phyloP scores from a whole-genome alignment of 768 basidiomycete species.

The Boletus reticulatus region DNA sequence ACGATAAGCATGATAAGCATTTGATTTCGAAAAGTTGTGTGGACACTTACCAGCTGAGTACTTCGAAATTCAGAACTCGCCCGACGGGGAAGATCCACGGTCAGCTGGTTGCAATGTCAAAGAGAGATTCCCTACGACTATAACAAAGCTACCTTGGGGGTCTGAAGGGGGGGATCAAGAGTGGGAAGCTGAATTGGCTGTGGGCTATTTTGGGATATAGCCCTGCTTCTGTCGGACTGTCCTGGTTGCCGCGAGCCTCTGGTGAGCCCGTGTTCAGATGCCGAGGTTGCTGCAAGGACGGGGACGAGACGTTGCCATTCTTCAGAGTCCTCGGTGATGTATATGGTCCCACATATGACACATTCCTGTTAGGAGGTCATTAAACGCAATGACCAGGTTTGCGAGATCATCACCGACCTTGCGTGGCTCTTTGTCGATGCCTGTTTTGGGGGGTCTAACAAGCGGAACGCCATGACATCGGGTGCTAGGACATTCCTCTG shows the following conservation, averaged over 20 bases:
- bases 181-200: constrained; percentile 34
- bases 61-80: constrained; percentile 14
- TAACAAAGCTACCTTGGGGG: constrained; percentile 25
- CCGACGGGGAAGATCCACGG: constrained; percentile 16
- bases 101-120: constrained; percentile 19
- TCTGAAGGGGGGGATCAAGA: constrained; percentile 29
- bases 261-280: constrained; percentile 1
- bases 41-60: constrained; percentile 16
- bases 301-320: constrained; percentile 48
- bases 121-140: background rate
- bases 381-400: background rate
- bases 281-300: constrained; percentile 10
- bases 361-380: constrained; percentile 56
- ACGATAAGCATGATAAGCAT: constrained; percentile 1
- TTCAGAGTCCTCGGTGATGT: constrained; percentile 53
- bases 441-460: constrained; percentile 68
- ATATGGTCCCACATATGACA: constrained; percentile 68
- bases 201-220: constrained; percentile 21
- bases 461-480: constrained; percentile 82
- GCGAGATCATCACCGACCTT: constrained; percentile 46
- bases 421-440: constrained; percentile 57
- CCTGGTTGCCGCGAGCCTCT: constrained; percentile 4
- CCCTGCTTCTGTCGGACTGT: constrained; percentile 9
- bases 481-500: constrained; percentile 72
- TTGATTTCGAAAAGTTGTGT: background rate